A percentile compares a stretch with the other conserved stretches of the same genome.
phyloP scores from a whole-genome alignment of 2,329 filamentous ascomycete species.

The Byssothecium circinans region DNA sequence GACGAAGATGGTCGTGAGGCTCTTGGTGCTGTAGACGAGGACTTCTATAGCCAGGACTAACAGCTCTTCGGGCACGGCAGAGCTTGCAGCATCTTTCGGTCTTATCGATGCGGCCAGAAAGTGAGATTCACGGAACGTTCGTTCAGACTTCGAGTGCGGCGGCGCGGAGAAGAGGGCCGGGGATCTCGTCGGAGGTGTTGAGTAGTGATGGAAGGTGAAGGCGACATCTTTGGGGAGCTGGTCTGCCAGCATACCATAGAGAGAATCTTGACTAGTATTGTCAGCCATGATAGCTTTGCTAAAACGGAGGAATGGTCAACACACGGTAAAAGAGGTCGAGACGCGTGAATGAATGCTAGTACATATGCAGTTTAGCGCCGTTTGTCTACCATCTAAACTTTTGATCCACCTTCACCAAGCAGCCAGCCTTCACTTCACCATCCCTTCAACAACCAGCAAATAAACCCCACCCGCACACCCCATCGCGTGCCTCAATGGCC shows the following conservation, averaged over 20 bases:
- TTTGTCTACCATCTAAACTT: conserved; percentile 22
- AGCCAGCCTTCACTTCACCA: background rate
- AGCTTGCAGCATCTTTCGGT: conserved; percentile 26
- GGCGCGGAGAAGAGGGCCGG: conserved; percentile 78
- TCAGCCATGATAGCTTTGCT: conserved; percentile 26
- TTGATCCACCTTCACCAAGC: conserved; percentile 12
- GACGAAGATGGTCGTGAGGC: conserved; percentile 85
- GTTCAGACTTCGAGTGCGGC: conserved; percentile 69
- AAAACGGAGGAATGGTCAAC: background rate
- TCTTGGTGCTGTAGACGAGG: conserved; percentile 77
- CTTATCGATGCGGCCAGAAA: conserved; percentile 64
- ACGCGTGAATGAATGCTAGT: conserved; percentile 2
- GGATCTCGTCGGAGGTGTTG: conserved; percentile 75
- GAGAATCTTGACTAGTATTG: conserved; percentile 21
- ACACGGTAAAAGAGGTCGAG: conserved; percentile 7
- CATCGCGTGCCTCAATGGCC: conserved; percentile 46
- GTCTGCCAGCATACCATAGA: conserved; percentile 53
- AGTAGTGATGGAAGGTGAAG: conserved; percentile 82
- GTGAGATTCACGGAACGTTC: conserved; percentile 85
- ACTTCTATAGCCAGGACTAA: conserved; percentile 84
- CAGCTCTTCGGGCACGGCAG: conserved; percentile 51
- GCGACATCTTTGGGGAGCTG: conserved; percentile 55
- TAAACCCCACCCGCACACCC: background rate
- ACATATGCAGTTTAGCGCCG: conserved; percentile 18
- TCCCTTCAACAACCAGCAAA: background rate